Evolutionary conservation across 441 rosid species (phyloP).

Genomic region (Croton laevigatus): DNA sequence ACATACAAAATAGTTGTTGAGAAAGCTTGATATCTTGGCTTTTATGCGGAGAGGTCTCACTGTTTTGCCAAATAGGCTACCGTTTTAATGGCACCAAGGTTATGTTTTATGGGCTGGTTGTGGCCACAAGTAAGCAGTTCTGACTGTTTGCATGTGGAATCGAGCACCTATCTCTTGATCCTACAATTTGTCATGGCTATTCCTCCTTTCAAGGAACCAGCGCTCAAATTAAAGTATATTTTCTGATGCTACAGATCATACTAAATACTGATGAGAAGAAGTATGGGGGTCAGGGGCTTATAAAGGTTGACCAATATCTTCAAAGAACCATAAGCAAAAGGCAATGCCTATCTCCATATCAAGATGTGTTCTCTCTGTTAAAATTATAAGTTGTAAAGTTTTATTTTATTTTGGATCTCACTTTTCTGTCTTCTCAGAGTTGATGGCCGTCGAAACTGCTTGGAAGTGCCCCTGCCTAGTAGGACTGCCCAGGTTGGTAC

Average conservation of each 20-base stretch:
- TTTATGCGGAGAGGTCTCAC: neutral
- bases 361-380: constrained; percentile 7
- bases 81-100: neutral
- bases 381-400: neutral
- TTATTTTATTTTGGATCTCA: constrained; percentile 18
- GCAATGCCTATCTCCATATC: constrained; percentile 33
- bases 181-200: neutral
- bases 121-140: neutral
- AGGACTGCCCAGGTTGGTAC: constrained; percentile 90
- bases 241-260: constrained; percentile 51
- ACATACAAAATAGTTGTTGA: neutral
- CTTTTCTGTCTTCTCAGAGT: constrained; percentile 44
- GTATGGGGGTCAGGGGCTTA: constrained; percentile 73
- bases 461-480: constrained; percentile 77
- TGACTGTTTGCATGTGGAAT: neutral
- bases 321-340: constrained; percentile 69
- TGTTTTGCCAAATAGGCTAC: neutral
- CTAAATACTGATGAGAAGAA: constrained; percentile 74
- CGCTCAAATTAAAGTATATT: neutral
- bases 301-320: constrained; percentile 53
- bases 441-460: constrained; percentile 74
- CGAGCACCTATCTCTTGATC: neutral
- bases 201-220: neutral
- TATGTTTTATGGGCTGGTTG: neutral
- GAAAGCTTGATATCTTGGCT: constrained; percentile 4